Evolutionary conservation across 805 yeast genomes (phyloP).

Genomic region (Lachancea thermotolerans): DNA sequence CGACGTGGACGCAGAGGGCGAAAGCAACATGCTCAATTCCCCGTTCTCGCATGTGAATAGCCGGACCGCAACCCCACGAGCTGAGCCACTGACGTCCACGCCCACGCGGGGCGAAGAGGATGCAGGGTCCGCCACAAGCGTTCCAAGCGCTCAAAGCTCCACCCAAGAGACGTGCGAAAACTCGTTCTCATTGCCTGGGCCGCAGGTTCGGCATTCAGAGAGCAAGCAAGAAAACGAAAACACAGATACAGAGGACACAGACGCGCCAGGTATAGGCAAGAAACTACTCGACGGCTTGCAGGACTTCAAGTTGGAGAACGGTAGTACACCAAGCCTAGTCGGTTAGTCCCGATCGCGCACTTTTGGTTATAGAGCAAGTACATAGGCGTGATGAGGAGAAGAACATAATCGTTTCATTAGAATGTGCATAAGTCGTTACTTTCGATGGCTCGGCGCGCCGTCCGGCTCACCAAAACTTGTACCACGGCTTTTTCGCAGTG

Average conservation of each 20-base stretch:
- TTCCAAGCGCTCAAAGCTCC: not conserved
- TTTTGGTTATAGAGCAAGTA: not conserved
- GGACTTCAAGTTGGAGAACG: not conserved
- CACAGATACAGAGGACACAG: conserved; percentile 6
- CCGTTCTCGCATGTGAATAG: not conserved
- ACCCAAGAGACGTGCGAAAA: conserved; percentile 32
- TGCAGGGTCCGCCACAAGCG: not conserved
- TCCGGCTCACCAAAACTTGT: conserved; percentile 26
- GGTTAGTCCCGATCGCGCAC: not conserved
- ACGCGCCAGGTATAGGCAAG: conserved; percentile 9
- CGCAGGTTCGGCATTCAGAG: conserved; percentile 5
- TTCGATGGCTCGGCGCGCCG: no score
- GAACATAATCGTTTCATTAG: not conserved
- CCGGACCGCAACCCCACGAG: conserved; percentile 1
- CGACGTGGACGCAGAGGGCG: conserved; percentile 11
- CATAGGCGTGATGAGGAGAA: not conserved
- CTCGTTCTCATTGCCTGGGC: conserved; percentile 46
- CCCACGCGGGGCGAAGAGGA: not conserved
- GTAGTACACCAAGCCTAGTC: not conserved
- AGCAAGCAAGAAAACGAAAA: not conserved
- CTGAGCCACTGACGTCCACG: not conserved
- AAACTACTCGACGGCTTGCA: conserved; percentile 8
- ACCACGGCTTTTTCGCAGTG: conserved; percentile 19
- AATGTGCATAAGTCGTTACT: not conserved
- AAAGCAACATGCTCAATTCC: conserved; percentile 3